Conservation (phyloP, 306 rosid genomes). For the Prunus kanzakura region DNA sequence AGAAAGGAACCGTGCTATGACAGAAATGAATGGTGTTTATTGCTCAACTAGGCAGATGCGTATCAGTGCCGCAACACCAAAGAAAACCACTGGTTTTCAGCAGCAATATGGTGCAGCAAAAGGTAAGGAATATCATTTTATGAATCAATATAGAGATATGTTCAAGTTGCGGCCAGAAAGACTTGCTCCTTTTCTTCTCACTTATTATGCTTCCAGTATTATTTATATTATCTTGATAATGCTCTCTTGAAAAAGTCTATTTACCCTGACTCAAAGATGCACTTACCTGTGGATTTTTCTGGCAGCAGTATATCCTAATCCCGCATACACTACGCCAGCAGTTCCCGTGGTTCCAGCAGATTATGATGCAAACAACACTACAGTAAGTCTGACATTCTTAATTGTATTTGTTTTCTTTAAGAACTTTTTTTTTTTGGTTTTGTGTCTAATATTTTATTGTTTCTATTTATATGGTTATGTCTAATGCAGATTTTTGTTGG, state of each 20-base stretch:
- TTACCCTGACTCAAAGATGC: neutral
- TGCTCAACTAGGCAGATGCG: slow-evolving; percentile 95
- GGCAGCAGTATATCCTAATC: slow-evolving; percentile 59
- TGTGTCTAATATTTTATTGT: slow-evolving; percentile 14
- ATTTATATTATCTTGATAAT: neutral
- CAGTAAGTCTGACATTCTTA: slow-evolving; percentile 43
- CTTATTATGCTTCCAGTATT: neutral
- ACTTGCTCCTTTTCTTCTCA: neutral
- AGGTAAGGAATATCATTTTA: slow-evolving; percentile 29
- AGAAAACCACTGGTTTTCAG: slow-evolving; percentile 60
- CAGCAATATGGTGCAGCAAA: slow-evolving; percentile 59
- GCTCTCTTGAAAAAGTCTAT: neutral
- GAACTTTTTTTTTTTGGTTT: neutral
- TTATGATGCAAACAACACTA: slow-evolving; percentile 76
- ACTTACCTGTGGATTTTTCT: slow-evolving; percentile 10
- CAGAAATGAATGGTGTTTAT: slow-evolving; percentile 84
- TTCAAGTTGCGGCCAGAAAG: neutral
- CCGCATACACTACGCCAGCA: slow-evolving; percentile 63
- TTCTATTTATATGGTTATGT: neutral
- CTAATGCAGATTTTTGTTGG: slow-evolving; percentile 69
- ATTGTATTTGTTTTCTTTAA: neutral
- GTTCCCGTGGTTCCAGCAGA: slow-evolving; percentile 48
- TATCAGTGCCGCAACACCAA: slow-evolving; percentile 86
- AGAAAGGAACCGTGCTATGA: slow-evolving; percentile 87
- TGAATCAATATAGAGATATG: neutral